Evolutionary conservation across 2,329 filamentous ascomycete genomes (phyloP).

Genomic region (Arthrinium puccinioides): DNA sequence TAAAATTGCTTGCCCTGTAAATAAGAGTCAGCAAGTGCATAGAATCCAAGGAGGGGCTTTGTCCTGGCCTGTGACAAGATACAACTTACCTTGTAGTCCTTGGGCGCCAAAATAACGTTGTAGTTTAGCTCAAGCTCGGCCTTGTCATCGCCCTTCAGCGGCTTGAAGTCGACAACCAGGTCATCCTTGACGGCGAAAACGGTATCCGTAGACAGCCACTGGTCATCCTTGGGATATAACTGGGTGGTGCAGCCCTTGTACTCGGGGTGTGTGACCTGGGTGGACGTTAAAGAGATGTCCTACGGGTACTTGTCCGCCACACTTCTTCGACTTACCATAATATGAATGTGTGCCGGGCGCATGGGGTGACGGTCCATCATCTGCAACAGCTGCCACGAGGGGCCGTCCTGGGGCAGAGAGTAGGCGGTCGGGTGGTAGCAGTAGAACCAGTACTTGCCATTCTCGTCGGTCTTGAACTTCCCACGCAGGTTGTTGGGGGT

Average conservation of each 20-base stretch:
- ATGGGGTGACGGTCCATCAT: slow-evolving; percentile 42
- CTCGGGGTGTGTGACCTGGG: slow-evolving; percentile 47
- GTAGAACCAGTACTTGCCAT: slow-evolving; percentile 68
- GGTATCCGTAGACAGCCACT: slow-evolving; percentile 48
- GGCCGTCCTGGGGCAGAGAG: slow-evolving; percentile 59
- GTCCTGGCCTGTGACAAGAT: neutral
- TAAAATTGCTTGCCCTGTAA: slow-evolving; percentile 1
- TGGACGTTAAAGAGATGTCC: no score
- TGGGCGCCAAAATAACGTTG: slow-evolving; percentile 35
- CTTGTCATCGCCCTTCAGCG: slow-evolving; percentile 24
- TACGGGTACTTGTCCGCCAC: no score
- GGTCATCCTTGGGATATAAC: slow-evolving; percentile 64
- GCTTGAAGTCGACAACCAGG: slow-evolving; percentile 42
- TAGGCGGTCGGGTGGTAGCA: slow-evolving; percentile 70
- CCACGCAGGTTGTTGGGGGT: slow-evolving; percentile 67
- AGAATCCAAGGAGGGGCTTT: no score
- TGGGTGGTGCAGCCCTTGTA: slow-evolving; percentile 70
- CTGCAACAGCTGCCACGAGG: slow-evolving; percentile 31
- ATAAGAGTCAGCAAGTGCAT: neutral
- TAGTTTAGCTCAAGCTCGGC: slow-evolving; percentile 22
- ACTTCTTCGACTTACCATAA: slow-evolving; percentile 32
- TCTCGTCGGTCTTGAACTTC: slow-evolving; percentile 64
- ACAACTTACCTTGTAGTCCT: slow-evolving; percentile 35
- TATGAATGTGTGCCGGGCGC: slow-evolving; percentile 43
- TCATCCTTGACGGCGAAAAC: slow-evolving; percentile 49